These are phyloP conservation scores for Phyllosticta citribraziliensis DNA, from an alignment of 2,329 filamentous ascomycete species.

Conservation along the genomic window DNA sequence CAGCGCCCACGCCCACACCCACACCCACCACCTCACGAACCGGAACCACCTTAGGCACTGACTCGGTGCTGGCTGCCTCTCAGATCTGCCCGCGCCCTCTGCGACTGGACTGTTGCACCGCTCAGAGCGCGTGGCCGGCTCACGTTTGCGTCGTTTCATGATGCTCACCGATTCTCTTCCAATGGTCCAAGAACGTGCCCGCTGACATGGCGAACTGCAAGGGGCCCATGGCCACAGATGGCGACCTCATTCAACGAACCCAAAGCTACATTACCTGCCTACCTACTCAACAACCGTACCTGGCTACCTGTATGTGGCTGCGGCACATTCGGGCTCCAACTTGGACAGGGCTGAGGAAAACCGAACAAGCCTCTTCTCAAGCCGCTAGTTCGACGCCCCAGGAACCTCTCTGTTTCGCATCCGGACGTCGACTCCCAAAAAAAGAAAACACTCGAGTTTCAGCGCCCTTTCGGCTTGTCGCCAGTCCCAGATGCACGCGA, in stretches of 20 bases:
- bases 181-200: neutral
- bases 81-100: neutral
- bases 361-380: neutral
- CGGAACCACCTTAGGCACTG: neutral
- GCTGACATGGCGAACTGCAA: too few relatives aligned
- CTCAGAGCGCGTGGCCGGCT: neutral
- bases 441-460: neutral
- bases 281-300: too few relatives aligned
- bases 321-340: neutral
- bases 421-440: neutral
- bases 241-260: too few relatives aligned
- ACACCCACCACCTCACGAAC: too few relatives aligned
- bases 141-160: neutral
- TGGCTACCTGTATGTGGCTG: too few relatives aligned
- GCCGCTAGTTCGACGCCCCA: neutral
- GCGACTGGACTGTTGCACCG: neutral
- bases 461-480: neutral
- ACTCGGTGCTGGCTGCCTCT: neutral
- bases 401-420: neutral
- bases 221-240: too few relatives aligned
- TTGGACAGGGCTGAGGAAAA: slow-evolving; percentile 2
- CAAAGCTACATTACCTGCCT: too few relatives aligned
- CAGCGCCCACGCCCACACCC: neutral
- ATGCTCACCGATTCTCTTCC: neutral
- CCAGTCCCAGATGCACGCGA: neutral